Percentiles rank a stretch among this genome's conserved stretches.
phyloP scores from a whole-genome alignment of 345 rosid genomes.

The Nasturtium officinale region DNA sequence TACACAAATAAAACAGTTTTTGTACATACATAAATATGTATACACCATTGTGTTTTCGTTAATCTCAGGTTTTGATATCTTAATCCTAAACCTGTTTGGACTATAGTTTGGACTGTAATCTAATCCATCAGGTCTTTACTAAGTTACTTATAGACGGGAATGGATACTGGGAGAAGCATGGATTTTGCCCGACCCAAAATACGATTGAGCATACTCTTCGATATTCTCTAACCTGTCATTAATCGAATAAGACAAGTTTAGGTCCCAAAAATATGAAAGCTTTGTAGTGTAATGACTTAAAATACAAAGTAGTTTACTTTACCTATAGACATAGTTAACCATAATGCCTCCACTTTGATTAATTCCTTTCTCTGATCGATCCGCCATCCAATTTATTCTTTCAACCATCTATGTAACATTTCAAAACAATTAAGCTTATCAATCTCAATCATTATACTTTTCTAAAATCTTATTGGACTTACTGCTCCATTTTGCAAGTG shows the following conservation, averaged over 20 bases:
- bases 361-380: constrained; percentile 70
- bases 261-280: neutral
- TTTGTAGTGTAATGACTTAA: neutral
- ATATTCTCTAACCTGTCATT: constrained; percentile 68
- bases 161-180: constrained; percentile 60
- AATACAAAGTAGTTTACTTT: neutral
- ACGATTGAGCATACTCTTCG: constrained; percentile 76
- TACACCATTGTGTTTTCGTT: constrained; percentile 24
- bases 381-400: constrained; percentile 97
- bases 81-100: neutral
- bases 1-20: constrained; percentile 24
- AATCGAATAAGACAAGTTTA: neutral
- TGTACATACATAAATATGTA: constrained; percentile 23
- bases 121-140: neutral
- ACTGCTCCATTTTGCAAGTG: constrained; percentile 99
- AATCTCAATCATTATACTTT: neutral
- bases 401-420: constrained; percentile 69
- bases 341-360: constrained; percentile 80
- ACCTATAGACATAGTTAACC: constrained; percentile 96
- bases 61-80: neutral
- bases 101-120: no score
- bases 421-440: neutral
- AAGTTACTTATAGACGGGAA: constrained; percentile 31
- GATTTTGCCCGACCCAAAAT: constrained; percentile 69
- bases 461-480: constrained; percentile 26